phyloP scores from a whole-genome alignment of 768 basidiomycete genomes.

The Amanita thiersii region DNA sequence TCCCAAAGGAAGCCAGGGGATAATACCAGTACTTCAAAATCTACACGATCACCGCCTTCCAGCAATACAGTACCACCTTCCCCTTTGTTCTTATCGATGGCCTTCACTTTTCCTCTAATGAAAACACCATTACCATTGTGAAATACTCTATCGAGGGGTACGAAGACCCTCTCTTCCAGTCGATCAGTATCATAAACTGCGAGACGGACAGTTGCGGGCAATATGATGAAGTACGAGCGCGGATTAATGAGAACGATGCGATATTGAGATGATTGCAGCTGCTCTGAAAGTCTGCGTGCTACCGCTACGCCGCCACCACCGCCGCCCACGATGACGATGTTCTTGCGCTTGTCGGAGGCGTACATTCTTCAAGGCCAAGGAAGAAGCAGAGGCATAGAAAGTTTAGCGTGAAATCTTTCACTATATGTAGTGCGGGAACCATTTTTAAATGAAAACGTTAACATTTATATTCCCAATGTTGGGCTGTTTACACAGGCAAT shows the following conservation, averaged over 20 bases:
- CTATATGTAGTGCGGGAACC: too few species aligned
- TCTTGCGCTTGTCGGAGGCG: slow-evolving; percentile 17
- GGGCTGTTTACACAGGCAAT: too few species aligned
- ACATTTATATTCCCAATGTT: too few species aligned
- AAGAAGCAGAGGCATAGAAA: too few species aligned
- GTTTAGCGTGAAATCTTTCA: too few species aligned
- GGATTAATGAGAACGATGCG: slow-evolving; percentile 43
- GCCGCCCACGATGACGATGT: slow-evolving; percentile 45
- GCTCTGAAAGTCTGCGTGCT: slow-evolving; percentile 34
- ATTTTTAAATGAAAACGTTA: too few species aligned
- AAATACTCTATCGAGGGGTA: slow-evolving; percentile 41
- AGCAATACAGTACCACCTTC: slow-evolving; percentile 37
- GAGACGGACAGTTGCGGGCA: slow-evolving; percentile 42
- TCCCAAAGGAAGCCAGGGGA: slow-evolving; percentile 44
- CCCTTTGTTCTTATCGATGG: slow-evolving; percentile 17
- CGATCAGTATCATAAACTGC: slow-evolving; percentile 30
- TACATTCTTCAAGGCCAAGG: too few species aligned
- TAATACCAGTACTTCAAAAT: slow-evolving; percentile 47
- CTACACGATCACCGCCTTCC: slow-evolving; percentile 31
- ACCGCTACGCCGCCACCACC: slow-evolving; percentile 37
- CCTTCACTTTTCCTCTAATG: slow-evolving; percentile 25
- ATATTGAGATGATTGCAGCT: slow-evolving; percentile 36
- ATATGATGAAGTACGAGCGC: slow-evolving; percentile 36
- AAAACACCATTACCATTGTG: slow-evolving; percentile 30
- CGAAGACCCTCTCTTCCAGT: slow-evolving; percentile 22